Base-by-base conservation (phyloP, 768 basidiomycete species). In the Lentinula sp. region DNA sequence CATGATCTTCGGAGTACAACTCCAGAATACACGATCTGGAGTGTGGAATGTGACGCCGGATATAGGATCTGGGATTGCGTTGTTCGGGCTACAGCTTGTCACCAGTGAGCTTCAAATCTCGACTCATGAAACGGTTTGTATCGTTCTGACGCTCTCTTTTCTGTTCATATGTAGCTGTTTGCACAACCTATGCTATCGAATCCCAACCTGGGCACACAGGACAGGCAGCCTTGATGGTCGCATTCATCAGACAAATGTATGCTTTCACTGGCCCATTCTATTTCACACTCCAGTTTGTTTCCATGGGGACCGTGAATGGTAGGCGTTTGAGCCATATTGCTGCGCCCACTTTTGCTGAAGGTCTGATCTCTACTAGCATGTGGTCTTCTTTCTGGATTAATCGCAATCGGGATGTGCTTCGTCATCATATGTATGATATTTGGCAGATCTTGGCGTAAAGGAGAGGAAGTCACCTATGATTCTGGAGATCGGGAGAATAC, bases 161-260 rank as follows among this genome's bases (percentile, higher is more conserved):
- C 8, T 20, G 41, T 28, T 32, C 15, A 7, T 28, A n/a, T 18
- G 8, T 56, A 56, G 55, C 58, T 20, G 58, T 59, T 20, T 50
- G 46, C 35, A 50, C 41, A 16, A 59, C 58, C 9, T 59, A 59
- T 51, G 58, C 58, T 37, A 52, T 59, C 15, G 58, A 59, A n/a
- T 59, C 48, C 41, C 50, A 59, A 39, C 58, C 48, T 13, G 36
- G n/a, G 12, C 33, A 59, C 8, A 52, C 58, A 23, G 33, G 28
- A 37, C 50, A 49, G 39, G 58, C 50, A 15, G 58, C 48, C 9
- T 15, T 59, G n/a, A 37, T 59, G 35, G 50, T 59, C 16, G 37
- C 58, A 23, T 50, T 59, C 41, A 52, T 59, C 41, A 46, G 58
- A 37, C 58, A 59, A 18, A n/a, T 59, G 48, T 59, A 41, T 37